Conservation (phyloP, 306 rosid genomes). For the Glycine soja region DNA sequence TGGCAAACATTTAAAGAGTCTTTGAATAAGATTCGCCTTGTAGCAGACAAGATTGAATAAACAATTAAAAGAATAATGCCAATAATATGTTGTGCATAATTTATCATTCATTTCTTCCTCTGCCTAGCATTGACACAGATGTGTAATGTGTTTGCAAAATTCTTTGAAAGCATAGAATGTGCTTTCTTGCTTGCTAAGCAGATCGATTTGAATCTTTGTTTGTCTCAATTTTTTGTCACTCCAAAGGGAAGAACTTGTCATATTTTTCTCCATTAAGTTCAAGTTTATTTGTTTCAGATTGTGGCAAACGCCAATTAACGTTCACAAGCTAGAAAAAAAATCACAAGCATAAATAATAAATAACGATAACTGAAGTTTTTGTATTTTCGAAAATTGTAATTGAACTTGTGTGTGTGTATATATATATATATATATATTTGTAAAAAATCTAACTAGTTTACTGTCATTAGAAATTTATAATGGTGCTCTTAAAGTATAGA, state of each 20-base stretch:
- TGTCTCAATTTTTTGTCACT: neutral
- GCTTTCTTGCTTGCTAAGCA: neutral
- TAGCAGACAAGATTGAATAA: slow-evolving; percentile 69
- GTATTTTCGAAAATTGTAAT: too few species aligned
- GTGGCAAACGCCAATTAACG: neutral
- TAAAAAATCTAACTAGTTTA: too few species aligned
- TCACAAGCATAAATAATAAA: too few species aligned
- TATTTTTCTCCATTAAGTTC: too few species aligned
- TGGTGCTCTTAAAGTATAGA: too few species aligned
- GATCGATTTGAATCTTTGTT: neutral
- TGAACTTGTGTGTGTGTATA: too few species aligned
- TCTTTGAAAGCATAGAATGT: neutral
- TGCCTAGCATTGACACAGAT: neutral
- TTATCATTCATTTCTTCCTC: slow-evolving; percentile 29
- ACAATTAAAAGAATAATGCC: slow-evolving; percentile 27
- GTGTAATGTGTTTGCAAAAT: too few species aligned
- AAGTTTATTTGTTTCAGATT: neutral
- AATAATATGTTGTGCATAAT: slow-evolving; percentile 48
- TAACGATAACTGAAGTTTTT: too few species aligned
- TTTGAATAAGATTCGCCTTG: slow-evolving; percentile 83
- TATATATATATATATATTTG: too few species aligned
- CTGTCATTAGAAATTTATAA: too few species aligned
- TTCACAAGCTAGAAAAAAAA: neutral
- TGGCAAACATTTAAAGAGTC: slow-evolving; percentile 94
- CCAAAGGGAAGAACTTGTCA: too few species aligned